Conservation (phyloP, 2,329 filamentous ascomycete species). For the Epichloe typhina region DNA sequence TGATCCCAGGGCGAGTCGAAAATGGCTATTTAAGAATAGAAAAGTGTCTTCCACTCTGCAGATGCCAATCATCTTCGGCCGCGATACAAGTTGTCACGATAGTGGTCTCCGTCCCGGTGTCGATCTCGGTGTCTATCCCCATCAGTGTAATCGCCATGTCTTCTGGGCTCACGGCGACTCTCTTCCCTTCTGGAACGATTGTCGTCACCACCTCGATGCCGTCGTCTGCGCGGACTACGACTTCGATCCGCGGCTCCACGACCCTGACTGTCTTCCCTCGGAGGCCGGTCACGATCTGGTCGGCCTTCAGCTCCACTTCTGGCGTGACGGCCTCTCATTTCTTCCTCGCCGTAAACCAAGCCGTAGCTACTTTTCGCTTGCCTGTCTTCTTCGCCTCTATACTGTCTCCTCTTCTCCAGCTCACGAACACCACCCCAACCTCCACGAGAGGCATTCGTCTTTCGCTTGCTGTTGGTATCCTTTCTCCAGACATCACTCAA, state of each 20-base stretch:
- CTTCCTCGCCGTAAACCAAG: slow-evolving; percentile 70
- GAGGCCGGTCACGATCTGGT: slow-evolving; percentile 9
- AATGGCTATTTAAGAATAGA: neutral
- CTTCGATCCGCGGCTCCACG: slow-evolving; percentile 15
- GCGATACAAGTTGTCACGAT: slow-evolving; percentile 8
- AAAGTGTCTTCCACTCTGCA: neutral
- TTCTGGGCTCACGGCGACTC: slow-evolving; percentile 14
- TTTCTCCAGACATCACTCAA: slow-evolving; percentile 82
- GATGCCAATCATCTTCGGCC: slow-evolving; percentile 5
- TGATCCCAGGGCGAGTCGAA: neutral
- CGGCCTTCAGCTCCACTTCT: slow-evolving; percentile 21
- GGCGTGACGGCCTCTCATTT: slow-evolving; percentile 41
- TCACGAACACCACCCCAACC: slow-evolving; percentile 86
- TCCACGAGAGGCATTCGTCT: slow-evolving; percentile 42
- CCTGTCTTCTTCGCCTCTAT: slow-evolving; percentile 52
- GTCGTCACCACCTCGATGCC: slow-evolving; percentile 13
- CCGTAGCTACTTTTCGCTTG: slow-evolving; percentile 43
- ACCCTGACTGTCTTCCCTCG: slow-evolving; percentile 1
- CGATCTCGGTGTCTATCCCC: slow-evolving; percentile 6
- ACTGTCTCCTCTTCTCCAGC: slow-evolving; percentile 83
- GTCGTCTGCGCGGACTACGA: slow-evolving; percentile 25
- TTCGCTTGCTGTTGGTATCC: slow-evolving; percentile 70
- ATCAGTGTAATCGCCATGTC: slow-evolving; percentile 8
- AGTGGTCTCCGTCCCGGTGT: slow-evolving; percentile 1
- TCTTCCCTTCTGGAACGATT: slow-evolving; percentile 11